Evolutionary conservation across 192 early-diverging fungal genomes (phyloP).

Genomic region (Glomus cerebriforme): DNA sequence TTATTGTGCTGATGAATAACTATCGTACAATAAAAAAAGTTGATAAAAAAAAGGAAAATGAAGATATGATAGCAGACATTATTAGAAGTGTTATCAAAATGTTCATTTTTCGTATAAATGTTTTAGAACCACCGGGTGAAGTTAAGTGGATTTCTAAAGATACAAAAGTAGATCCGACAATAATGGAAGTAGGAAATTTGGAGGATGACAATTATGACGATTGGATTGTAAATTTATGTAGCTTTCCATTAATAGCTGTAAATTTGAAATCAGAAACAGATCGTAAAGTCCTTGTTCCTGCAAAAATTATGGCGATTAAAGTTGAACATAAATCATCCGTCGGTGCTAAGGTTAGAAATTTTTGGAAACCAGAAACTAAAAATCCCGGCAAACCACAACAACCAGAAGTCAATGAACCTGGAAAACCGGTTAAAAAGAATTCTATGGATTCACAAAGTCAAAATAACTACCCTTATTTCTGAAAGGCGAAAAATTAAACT

Average conservation of each 20-base stretch:
- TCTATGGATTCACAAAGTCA: too few relatives aligned
- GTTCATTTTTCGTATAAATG: conserved; percentile 5
- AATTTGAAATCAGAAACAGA: not conserved
- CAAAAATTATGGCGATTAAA: not conserved
- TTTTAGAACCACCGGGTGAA: not conserved
- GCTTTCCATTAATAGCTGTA: not conserved
- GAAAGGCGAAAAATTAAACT: too few relatives aligned
- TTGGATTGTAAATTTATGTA: not conserved
- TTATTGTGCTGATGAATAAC: not conserved
- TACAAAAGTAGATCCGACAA: not conserved
- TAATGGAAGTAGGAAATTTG: not conserved
- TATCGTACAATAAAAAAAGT: conserved; percentile 3
- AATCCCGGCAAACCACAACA: too few relatives aligned
- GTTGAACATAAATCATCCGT: not conserved
- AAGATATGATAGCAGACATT: not conserved
- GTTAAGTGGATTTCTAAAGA: not conserved
- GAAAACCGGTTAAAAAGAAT: too few relatives aligned
- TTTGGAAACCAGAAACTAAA: too few relatives aligned
- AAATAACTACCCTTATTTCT: too few relatives aligned
- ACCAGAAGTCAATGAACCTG: too few relatives aligned
- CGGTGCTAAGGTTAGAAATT: not conserved
- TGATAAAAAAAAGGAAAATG: conserved; percentile 11
- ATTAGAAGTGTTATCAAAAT: conserved; percentile 7
- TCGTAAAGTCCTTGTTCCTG: not conserved
- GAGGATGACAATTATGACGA: not conserved